Conservation (phyloP, 2,329 filamentous ascomycete genomes). For the Colletotrichum falcatum region DNA sequence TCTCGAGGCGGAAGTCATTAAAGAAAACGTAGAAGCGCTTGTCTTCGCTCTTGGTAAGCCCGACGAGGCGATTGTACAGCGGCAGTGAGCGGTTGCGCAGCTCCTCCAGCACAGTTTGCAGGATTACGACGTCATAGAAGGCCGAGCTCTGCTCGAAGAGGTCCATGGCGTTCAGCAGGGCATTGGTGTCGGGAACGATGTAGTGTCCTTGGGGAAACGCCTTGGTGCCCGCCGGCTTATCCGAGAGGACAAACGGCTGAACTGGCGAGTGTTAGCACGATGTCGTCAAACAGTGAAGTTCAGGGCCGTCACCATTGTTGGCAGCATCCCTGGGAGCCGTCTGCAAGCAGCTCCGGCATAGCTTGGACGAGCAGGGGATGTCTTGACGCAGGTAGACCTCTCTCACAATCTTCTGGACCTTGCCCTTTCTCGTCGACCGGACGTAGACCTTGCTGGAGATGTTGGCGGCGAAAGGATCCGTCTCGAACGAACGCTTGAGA, state of each 20-base stretch:
- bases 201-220: conserved; percentile 90
- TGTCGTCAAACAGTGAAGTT: neutral
- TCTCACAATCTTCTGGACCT: conserved; percentile 98
- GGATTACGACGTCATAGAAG: conserved; percentile 95
- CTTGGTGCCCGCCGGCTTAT: conserved; percentile 86
- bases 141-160: conserved; percentile 91
- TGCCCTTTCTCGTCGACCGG: conserved; percentile 92
- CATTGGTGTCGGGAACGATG: conserved; percentile 95
- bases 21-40: conserved; percentile 99
- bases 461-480: conserved; percentile 71
- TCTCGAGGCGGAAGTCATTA: conserved; percentile 97
- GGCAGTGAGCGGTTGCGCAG: conserved; percentile 93
- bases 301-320: conserved; percentile 71
- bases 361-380: conserved; percentile 94
- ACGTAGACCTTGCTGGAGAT: conserved; percentile 97
- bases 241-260: conserved; percentile 87
- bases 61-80: conserved; percentile 92
- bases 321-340: conserved; percentile 83
- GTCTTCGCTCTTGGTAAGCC: conserved; percentile 92
- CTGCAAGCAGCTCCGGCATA: conserved; percentile 82
- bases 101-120: conserved; percentile 97
- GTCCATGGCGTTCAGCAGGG: conserved; percentile 95
- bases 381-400: conserved; percentile 96
- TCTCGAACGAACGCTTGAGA: conserved; percentile 68
- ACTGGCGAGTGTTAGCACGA: conserved; percentile 59